These are phyloP conservation scores for Suaeda aralocaspica DNA, from an alignment of 148 eudicot genomes.

Conservation along the genomic window DNA sequence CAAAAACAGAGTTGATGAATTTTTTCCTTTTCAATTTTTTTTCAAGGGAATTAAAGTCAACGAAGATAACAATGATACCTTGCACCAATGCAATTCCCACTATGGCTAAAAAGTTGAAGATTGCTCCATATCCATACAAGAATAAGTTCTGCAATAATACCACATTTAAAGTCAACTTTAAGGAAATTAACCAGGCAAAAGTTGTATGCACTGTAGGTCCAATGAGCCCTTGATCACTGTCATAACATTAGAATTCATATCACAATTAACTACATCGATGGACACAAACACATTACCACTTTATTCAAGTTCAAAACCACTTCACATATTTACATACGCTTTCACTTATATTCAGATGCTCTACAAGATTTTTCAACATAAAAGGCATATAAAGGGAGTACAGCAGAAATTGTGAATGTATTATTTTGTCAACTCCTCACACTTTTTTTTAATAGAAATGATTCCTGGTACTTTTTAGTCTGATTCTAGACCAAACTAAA, in stretches of 20 bases:
- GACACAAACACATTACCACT: no score
- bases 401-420: background rate
- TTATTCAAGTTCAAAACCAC: no score
- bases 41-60: background rate
- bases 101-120: conserved; percentile 80
- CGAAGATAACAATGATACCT: conserved; percentile 33
- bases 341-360: background rate
- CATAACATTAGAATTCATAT: background rate
- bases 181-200: background rate
- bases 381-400: background rate
- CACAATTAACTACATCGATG: no score
- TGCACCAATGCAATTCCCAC: conserved; percentile 53
- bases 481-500: background rate
- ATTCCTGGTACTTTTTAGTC: no score
- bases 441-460: no score
- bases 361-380: background rate
- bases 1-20: no score
- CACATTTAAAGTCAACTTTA: conserved; percentile 2
- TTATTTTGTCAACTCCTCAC: background rate
- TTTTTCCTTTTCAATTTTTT: background rate
- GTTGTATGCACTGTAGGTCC: background rate
- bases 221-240: background rate
- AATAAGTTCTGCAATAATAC: conserved; percentile 62
- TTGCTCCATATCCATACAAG: conserved; percentile 89
- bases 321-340: background rate